These are phyloP conservation scores for Ganoderma lucidum DNA, from an alignment of 1,284 basidiomycete species.

Conservation along the genomic window DNA sequence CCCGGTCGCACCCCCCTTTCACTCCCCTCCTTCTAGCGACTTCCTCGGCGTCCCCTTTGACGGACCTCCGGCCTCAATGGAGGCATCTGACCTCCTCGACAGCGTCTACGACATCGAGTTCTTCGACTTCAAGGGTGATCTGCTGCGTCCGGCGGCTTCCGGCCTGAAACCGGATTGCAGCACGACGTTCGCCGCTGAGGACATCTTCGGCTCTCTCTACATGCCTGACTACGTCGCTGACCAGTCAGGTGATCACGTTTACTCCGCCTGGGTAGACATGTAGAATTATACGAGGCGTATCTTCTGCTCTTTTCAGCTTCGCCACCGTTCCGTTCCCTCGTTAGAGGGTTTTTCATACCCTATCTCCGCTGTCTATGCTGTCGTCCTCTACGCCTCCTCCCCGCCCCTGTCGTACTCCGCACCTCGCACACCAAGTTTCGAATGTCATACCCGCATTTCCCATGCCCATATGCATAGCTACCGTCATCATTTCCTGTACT, in stretches of 20 bases:
- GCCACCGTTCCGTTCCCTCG: neutral
- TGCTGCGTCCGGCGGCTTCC: conserved; percentile 1
- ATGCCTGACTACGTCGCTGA: conserved; percentile 13
- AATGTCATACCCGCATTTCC: neutral
- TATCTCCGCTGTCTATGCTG: neutral
- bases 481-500: neutral
- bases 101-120: neutral
- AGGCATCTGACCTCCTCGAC: neutral
- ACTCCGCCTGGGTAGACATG: conserved; percentile 5
- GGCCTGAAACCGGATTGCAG: neutral
- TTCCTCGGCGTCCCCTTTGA: conserved; percentile 19
- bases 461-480: neutral
- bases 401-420: neutral
- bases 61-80: neutral
- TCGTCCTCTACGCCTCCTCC: neutral
- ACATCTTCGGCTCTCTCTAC: neutral
- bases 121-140: conserved; percentile 6
- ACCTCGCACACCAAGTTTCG: neutral
- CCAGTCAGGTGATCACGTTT: conserved; percentile 9
- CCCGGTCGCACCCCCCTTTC: conserved; percentile 3
- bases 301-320: neutral
- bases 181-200: neutral
- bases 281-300: neutral
- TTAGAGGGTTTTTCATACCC: neutral
- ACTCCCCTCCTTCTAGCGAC: neutral